Evolutionary conservation across 257 asterid genomes (phyloP), one percentile per base, ranked within the genome.

Genomic region (Capsicum baccatum): DNA sequence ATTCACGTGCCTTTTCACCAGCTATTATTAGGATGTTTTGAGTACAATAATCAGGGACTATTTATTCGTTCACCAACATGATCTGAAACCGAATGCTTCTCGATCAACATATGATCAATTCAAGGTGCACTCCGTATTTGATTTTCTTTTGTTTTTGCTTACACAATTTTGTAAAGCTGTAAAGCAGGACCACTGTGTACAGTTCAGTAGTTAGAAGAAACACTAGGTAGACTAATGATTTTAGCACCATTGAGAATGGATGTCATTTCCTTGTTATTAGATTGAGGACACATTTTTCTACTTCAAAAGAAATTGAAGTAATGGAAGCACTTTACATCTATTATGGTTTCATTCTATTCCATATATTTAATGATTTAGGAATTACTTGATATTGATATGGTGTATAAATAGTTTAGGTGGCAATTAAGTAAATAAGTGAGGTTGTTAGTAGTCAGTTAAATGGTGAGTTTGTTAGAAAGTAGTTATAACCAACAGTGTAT

Each of bases 181-280:
- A 73, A 73, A 73, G n/a, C 42, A 74, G 21, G 81, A 74, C 1
- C 42, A 74, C 1, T 11, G 12, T 6, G 59, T 48, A 48, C 19
- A 74, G 62, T 50, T 50, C n/a, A 74, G 8, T 26, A 74, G 19
- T 74, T 74, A 19, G 60, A 74, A 19, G 80, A 74, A 73, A 48
- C 19, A 48, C 80, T 73, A 19, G 80, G 57, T 74, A 50, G 80
- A 1, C 59, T 19, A 6, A 26, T 26, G 33, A 26, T 26, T 26
- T 26, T 26, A 26, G 33, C 33, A 26, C 33, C 33, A 26, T 26
- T 26, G 33, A 26, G 33, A 26, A 26, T 26, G 33, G 33, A 26
- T 26, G 33, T 26, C 33, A 26, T 26, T 26, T 26, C 33, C 33
- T 26, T 26, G 33, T 26, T 26, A 26, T 26, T 26, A 26, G 33